Conservation (phyloP, 1,284 basidiomycete genomes). For the Moesziomyces antarcticus region DNA sequence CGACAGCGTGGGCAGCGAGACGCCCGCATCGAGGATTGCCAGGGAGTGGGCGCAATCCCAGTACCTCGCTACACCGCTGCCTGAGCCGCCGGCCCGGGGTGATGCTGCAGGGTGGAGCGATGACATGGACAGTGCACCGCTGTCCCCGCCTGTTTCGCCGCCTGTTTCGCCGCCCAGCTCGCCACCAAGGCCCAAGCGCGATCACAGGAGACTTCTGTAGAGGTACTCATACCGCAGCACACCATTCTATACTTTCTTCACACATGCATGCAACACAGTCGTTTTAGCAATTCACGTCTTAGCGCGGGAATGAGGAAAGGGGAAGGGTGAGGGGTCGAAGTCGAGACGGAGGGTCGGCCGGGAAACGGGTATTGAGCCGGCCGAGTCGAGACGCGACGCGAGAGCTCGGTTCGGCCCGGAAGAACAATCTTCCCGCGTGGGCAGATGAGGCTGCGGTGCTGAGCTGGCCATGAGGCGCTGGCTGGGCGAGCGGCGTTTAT, state of each 20-base stretch:
- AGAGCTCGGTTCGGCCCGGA: not conserved
- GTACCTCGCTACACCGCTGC: conserved; percentile 15
- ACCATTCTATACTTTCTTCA: not conserved
- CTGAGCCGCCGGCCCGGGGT: conserved; percentile 8
- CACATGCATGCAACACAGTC: conserved; percentile 3
- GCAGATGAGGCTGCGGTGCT: no score
- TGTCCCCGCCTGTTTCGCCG: conserved; percentile 3
- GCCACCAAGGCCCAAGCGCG: conserved; percentile 12
- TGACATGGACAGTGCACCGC: not conserved
- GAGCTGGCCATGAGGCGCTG: no score
- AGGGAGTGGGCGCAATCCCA: conserved; percentile 44
- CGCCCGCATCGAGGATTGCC: conserved; percentile 33
- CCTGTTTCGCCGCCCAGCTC: conserved; percentile 3
- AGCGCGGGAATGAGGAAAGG: no score
- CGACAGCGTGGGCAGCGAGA: conserved; percentile 14
- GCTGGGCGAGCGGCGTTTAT: no score
- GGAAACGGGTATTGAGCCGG: no score
- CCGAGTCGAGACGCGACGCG: no score
- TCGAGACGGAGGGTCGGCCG: not conserved
- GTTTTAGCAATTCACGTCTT: not conserved
- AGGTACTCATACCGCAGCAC: not conserved
- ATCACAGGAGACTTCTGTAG: conserved; percentile 3
- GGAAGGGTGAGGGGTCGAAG: not conserved
- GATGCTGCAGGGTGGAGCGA: not conserved
- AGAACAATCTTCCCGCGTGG: not conserved